A percentile compares a stretch with the other conserved stretches of the same genome.
phyloP scores from a whole-genome alignment of 1,284 basidiomycete genomes.

The Ustilago esculenta region DNA sequence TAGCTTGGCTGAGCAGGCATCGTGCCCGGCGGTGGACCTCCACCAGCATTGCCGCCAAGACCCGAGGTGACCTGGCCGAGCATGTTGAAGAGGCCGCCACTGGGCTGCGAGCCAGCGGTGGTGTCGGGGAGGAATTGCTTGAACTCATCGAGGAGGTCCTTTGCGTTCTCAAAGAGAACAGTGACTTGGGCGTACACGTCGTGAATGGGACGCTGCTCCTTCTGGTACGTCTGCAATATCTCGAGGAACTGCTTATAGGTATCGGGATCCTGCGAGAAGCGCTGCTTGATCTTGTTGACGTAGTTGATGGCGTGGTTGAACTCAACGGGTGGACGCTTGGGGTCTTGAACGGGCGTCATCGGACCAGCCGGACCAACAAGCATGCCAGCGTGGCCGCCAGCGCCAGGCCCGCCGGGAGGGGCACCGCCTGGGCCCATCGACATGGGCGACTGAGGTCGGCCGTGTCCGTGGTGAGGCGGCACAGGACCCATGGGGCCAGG shows the following conservation, averaged over 20 bases:
- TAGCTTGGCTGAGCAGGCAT: slow-evolving; percentile 29
- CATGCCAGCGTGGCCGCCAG: slow-evolving; percentile 20
- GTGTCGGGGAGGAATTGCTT: slow-evolving; percentile 91
- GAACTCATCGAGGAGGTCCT: slow-evolving; percentile 93
- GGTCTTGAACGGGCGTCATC: slow-evolving; percentile 44
- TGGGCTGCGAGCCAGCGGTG: slow-evolving; percentile 50
- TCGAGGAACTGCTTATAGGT: slow-evolving; percentile 99
- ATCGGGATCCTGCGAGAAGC: slow-evolving; percentile 89
- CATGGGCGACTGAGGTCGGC: slow-evolving; percentile 44
- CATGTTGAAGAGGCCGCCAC: slow-evolving; percentile 68
- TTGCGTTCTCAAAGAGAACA: slow-evolving; percentile 87
- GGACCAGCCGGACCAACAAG: slow-evolving; percentile 33
- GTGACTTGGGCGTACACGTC: slow-evolving; percentile 95
- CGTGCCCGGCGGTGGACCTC: slow-evolving; percentile 28
- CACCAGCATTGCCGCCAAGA: slow-evolving; percentile 34
- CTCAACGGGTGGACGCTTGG: slow-evolving; percentile 72
- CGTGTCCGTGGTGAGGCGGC: slow-evolving; percentile 40
- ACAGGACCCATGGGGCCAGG: slow-evolving; percentile 36
- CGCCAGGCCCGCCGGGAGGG: slow-evolving; percentile 21
- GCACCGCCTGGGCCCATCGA: slow-evolving; percentile 40
- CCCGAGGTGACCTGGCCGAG: slow-evolving; percentile 67
- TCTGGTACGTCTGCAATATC: slow-evolving; percentile 96
- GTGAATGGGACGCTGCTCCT: slow-evolving; percentile 85
- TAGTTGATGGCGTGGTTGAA: slow-evolving; percentile 99
- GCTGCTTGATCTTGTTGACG: slow-evolving; percentile 97